Evolutionary conservation across 2,329 filamentous ascomycete genomes (phyloP), one percentile per base, ranked within the genome.

Genomic region (Sodiomyces alkalinus): DNA sequence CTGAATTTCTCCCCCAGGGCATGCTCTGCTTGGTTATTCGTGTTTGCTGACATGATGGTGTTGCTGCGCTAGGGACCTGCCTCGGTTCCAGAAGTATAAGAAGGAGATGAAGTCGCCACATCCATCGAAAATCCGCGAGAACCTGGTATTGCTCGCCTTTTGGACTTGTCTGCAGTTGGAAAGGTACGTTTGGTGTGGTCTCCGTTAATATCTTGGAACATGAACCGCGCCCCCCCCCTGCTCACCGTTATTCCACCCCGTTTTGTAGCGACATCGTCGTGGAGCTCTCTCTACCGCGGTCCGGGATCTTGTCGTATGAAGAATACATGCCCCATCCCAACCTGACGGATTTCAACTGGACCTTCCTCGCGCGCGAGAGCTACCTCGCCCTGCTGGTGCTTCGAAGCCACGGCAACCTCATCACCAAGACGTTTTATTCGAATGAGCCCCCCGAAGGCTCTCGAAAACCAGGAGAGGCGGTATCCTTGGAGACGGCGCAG

Each of bases 151-250:
- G 10, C 66, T 92, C 41, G 78, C 82, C 1, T 94, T 86, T 43
- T 96, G 87, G 87, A 90, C 86, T 6, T 92, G 82, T 47, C 58
- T 94, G 37, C 87, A 96, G 45, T 63, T 96, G 8, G 87, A 96
- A 52, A 93, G 77, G 78, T 82, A 51, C 40, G 52, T 35, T 7
- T n/a, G n/a, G n/a, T n/a, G n/a, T n/a, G n/a, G n/a, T n/a, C n/a
- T n/a, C n/a, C n/a, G n/a, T n/a, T n/a, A n/a, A n/a, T n/a, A n/a
- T n/a, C n/a, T n/a, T n/a, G n/a, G n/a, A 7, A 14, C 12, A 4
- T 8, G 22, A 24, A 19, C 9, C 9, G 14, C 7, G 7, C 6
- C 15, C 11, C 13, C 7, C 3, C 4, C 10, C 11, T 5, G 5
- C 3, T 8, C 6, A 7, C 13, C 6, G 5, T 9, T 33, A 36